phyloP scores from a whole-genome alignment of 176 grass and related monocot genomes.

The Microstegium vimineum region DNA sequence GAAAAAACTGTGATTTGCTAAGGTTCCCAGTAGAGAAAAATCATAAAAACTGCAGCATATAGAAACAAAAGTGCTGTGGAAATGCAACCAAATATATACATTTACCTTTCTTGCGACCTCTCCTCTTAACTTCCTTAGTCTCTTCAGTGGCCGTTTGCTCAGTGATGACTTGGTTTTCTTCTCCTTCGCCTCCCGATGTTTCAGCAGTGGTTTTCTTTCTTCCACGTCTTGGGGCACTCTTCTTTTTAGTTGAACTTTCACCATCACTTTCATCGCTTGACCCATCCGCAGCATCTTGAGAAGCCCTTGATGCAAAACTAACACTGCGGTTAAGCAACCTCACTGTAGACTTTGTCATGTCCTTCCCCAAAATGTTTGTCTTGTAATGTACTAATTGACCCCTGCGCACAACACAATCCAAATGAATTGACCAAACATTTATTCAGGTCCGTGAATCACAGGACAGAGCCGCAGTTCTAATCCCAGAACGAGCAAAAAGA shows the following conservation, averaged over 20 bases:
- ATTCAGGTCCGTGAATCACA: neutral
- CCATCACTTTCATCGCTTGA: conserved; percentile 25
- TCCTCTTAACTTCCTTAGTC: conserved; percentile 39
- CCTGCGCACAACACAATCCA: conserved; percentile 27
- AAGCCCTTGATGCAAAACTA: conserved; percentile 42
- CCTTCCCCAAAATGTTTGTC: conserved; percentile 14
- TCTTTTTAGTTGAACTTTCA: conserved; percentile 20
- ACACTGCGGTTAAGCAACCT: conserved; percentile 18
- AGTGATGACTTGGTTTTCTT: conserved; percentile 20
- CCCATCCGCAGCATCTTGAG: conserved; percentile 30
- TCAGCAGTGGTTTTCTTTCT: conserved; percentile 47
- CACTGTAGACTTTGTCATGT: neutral
- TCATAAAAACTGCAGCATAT: neutral
- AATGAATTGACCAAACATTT: neutral
- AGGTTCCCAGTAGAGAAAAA: neutral
- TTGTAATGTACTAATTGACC: conserved; percentile 19
- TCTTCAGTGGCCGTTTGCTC: conserved; percentile 40
- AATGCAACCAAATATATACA: neutral
- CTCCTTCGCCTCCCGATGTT: neutral
- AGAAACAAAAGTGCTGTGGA: neutral
- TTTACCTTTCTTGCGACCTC: conserved; percentile 60
- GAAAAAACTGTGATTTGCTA: neutral
- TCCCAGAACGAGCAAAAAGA: neutral
- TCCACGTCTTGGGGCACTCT: conserved; percentile 32
- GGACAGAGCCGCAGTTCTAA: neutral